These are phyloP conservation scores for Aspergillus quadricinctus DNA, from an alignment of 2,329 filamentous ascomycete genomes.

Conservation along the genomic window DNA sequence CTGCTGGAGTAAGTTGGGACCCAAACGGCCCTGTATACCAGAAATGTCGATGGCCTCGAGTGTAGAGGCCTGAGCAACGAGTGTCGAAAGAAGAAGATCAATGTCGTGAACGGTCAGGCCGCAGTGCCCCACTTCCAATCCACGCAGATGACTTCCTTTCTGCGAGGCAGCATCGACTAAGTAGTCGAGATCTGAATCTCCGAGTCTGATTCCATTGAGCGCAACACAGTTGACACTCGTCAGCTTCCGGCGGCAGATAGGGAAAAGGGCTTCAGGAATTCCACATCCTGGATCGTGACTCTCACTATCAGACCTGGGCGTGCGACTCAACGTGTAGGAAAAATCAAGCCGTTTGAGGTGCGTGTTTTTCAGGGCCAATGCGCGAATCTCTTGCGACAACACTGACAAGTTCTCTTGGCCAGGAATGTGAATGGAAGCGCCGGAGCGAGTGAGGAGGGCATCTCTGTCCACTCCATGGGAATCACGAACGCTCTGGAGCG, in stretches of 20 bases:
- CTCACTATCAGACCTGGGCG: slow-evolving; percentile 46
- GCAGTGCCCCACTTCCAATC: slow-evolving; percentile 63
- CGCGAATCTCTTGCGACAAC: slow-evolving; percentile 65
- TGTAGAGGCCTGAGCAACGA: slow-evolving; percentile 62
- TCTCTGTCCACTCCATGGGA: slow-evolving; percentile 59
- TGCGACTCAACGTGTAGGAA: slow-evolving; percentile 55
- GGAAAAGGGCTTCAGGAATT: slow-evolving; percentile 65
- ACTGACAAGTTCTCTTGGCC: slow-evolving; percentile 55
- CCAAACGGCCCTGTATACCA: slow-evolving; percentile 61
- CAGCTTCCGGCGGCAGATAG: slow-evolving; percentile 61
- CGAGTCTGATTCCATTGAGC: slow-evolving; percentile 64
- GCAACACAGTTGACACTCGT: slow-evolving; percentile 69
- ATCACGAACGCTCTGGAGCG: slow-evolving; percentile 59
- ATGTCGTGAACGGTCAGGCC: slow-evolving; percentile 46
- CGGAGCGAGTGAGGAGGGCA: slow-evolving; percentile 57
- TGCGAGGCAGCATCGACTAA: slow-evolving; percentile 65
- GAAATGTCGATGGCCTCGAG: slow-evolving; percentile 65
- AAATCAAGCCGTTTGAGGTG: slow-evolving; percentile 63
- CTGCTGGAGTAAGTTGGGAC: slow-evolving; percentile 60
- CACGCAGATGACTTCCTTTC: slow-evolving; percentile 60
- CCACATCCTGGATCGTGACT: slow-evolving; percentile 61
- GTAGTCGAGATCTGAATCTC: slow-evolving; percentile 64
- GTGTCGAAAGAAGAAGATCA: slow-evolving; percentile 59
- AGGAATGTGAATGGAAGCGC: slow-evolving; percentile 49
- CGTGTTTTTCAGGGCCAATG: slow-evolving; percentile 62